Evolutionary conservation across 768 basidiomycete genomes (phyloP).

Genomic region (Porphyrellus cyaneotinctus): DNA sequence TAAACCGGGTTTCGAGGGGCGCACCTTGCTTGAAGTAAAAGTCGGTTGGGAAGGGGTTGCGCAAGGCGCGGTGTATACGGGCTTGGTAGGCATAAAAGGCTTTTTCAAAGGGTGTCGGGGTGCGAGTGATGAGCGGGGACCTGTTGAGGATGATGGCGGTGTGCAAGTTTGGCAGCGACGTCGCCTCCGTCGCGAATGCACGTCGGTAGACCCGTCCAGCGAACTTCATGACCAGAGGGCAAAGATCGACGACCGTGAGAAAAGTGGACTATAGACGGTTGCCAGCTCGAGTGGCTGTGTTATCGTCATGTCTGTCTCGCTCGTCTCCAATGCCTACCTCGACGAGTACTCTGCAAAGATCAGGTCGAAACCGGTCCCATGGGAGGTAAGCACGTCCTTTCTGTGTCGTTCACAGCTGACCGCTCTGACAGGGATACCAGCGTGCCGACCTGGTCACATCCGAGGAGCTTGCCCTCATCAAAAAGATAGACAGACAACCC

Average conservation of each 20-base stretch:
- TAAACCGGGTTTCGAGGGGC: constrained; percentile 76
- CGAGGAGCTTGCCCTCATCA: constrained; percentile 84
- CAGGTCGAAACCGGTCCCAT: constrained; percentile 85
- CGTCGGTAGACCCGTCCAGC: constrained; percentile 25
- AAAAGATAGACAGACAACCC: constrained; percentile 84
- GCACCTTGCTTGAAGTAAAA: constrained; percentile 96
- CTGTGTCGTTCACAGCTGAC: neutral
- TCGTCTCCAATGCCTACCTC: constrained; percentile 79
- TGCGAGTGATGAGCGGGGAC: constrained; percentile 68
- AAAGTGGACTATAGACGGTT: constrained; percentile 26
- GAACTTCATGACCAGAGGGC: neutral
- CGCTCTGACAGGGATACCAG: constrained; percentile 75
- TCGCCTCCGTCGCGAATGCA: constrained; percentile 42
- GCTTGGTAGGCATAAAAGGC: constrained; percentile 83
- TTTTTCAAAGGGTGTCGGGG: constrained; percentile 68
- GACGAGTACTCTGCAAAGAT: constrained; percentile 88
- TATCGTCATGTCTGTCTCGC: constrained; percentile 64
- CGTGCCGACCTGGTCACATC: constrained; percentile 85
- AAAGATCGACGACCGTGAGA: constrained; percentile 29
- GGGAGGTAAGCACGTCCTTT: constrained; percentile 65
- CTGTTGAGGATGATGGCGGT: constrained; percentile 76
- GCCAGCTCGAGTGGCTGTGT: no score
- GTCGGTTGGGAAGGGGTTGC: constrained; percentile 82
- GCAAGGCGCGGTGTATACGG: constrained; percentile 77
- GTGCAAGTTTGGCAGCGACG: constrained; percentile 39